Conservation (phyloP, 2,329 filamentous ascomycete genomes). For the Emydomyces testavorans region DNA sequence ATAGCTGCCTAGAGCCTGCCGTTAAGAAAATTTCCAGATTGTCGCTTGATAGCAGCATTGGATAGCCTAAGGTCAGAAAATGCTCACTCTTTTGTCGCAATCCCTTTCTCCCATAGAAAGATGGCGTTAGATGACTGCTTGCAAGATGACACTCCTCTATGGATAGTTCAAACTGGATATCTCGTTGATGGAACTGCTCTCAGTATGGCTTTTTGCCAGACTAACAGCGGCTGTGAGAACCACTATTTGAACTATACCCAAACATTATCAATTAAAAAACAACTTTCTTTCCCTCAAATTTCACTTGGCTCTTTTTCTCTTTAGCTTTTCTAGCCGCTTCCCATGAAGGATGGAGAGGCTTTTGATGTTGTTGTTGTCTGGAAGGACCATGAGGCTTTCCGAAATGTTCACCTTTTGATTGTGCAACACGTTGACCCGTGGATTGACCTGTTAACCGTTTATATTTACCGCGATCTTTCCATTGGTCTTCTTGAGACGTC, state of each 20-base stretch:
- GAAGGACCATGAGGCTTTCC: conserved; percentile 3
- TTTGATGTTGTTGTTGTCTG: conserved; percentile 30
- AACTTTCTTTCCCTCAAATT: conserved; percentile 52
- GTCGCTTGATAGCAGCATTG: no score
- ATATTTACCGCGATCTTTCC: conserved; percentile 20
- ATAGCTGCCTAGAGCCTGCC: no score
- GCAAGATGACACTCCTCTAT: no score
- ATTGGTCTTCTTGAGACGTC: conserved; percentile 22
- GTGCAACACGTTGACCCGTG: neutral
- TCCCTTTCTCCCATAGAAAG: no score
- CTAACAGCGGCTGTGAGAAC: no score
- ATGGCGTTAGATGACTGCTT: no score
- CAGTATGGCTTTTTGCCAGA: neutral
- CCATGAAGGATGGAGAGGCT: conserved; percentile 53
- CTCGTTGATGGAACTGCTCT: no score
- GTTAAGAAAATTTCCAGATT: no score
- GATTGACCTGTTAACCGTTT: conserved; percentile 15
- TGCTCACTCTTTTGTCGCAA: no score
- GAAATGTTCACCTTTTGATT: neutral
- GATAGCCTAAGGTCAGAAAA: no score
- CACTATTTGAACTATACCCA: neutral
- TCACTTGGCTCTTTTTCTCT: conserved; percentile 36
- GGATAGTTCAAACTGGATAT: no score
- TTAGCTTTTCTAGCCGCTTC: conserved; percentile 51
- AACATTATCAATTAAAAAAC: conserved; percentile 43